phyloP scores from a whole-genome alignment of 2,329 filamentous ascomycete genomes.

The Calonectria pseudoturangicola region DNA sequence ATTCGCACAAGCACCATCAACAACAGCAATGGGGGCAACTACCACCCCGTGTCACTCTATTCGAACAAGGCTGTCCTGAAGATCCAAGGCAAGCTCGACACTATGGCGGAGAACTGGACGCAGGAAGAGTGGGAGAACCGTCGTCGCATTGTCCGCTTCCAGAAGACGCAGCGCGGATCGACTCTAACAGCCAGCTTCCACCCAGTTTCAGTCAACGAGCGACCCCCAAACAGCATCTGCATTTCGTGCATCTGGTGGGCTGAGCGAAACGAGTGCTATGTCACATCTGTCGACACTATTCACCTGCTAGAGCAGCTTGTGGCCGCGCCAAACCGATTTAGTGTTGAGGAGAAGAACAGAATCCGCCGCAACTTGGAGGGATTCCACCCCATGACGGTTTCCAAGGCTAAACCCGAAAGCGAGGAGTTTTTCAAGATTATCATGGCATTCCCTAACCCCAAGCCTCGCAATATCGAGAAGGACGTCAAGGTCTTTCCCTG shows the following conservation, averaged over 20 bases:
- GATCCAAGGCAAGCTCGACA: constrained; percentile 88
- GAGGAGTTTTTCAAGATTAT: constrained; percentile 99
- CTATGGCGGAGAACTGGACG: constrained; percentile 90
- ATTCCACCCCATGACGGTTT: constrained; percentile 93
- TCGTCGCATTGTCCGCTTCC: constrained; percentile 91
- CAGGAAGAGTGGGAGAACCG: constrained; percentile 86
- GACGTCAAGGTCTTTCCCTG: constrained; percentile 99
- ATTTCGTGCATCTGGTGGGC: constrained; percentile 99
- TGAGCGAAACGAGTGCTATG: constrained; percentile 91
- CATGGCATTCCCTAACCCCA: constrained; percentile 96
- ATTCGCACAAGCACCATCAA: constrained; percentile 74
- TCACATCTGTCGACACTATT: constrained; percentile 98
- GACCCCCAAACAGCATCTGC: constrained; percentile 89
- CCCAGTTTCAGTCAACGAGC: constrained; percentile 85
- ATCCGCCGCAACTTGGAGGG: constrained; percentile 97
- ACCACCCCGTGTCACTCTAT: constrained; percentile 88
- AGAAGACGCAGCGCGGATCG: constrained; percentile 86
- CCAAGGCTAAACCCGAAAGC: constrained; percentile 92
- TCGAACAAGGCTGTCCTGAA: constrained; percentile 90
- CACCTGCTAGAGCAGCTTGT: constrained; percentile 94
- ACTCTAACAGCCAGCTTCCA: constrained; percentile 88
- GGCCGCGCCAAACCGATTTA: constrained; percentile 84
- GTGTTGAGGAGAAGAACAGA: constrained; percentile 98
- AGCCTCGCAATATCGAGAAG: constrained; percentile 98
- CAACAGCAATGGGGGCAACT: constrained; percentile 64